phyloP scores from a whole-genome alignment of 352 stramenopile genomes.

The Globisporangium irregulare region DNA sequence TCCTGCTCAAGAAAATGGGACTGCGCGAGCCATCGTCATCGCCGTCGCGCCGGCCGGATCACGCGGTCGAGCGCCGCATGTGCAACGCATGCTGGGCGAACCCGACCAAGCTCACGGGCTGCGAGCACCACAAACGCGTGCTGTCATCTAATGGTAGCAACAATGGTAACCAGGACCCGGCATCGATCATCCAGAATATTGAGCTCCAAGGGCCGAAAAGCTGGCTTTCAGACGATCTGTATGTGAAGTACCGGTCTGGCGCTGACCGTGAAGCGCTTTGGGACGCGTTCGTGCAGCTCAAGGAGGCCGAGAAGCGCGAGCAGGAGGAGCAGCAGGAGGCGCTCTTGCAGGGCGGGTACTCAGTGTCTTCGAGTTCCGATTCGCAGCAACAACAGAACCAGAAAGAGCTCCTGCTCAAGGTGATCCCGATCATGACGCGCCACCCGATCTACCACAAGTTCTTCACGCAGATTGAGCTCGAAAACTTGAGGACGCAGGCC shows the following conservation, averaged over 20 bases:
- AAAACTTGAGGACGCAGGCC: constrained; percentile 64
- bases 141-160: constrained; percentile 22
- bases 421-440: constrained; percentile 56
- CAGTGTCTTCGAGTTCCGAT: constrained; percentile 13
- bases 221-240: constrained; percentile 81
- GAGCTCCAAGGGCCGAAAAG: constrained; percentile 75
- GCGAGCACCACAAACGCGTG: constrained; percentile 54
- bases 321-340: constrained; percentile 33
- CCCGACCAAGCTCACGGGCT: constrained; percentile 56
- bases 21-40: constrained; percentile 37
- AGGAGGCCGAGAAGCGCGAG: constrained; percentile 28
- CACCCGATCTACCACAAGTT: constrained; percentile 68
- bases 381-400: constrained; percentile 11
- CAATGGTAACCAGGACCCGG: constrained; percentile 10
- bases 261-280: constrained; percentile 63
- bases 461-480: constrained; percentile 56
- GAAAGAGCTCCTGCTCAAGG: constrained; percentile 18
- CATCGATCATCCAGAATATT: constrained; percentile 19
- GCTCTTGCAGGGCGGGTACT: constrained; percentile 13
- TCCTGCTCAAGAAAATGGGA: constrained; percentile 69
- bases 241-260: constrained; percentile 76
- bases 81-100: constrained; percentile 76
- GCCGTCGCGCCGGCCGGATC: constrained; percentile 42
- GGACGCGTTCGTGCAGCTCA: constrained; percentile 42
- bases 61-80: constrained; percentile 75